Percentiles rank a stretch among this genome's conserved stretches.
Evolutionary conservation across 2,329 filamentous ascomycete genomes (phyloP).

Genomic region (Penicillium hordei): DNA sequence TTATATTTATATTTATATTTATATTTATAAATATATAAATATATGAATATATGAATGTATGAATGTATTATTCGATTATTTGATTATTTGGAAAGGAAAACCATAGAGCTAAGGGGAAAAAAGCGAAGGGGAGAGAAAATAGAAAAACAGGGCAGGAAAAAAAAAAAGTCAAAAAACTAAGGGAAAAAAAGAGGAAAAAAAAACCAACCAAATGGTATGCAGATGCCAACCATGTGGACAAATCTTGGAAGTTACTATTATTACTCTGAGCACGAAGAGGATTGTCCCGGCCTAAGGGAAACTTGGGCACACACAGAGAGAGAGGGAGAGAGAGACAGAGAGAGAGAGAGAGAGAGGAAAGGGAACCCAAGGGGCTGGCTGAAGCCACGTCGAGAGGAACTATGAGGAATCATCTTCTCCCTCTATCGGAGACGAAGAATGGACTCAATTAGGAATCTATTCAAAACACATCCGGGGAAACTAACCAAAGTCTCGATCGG

Average conservation of each 20-base stretch:
- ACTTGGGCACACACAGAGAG: no score
- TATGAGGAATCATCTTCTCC: no score
- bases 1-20: no score
- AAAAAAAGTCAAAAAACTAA: conserved; percentile 1
- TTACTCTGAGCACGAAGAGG: conserved; percentile 6
- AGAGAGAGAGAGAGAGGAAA: not conserved
- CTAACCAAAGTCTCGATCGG: conserved; percentile 9
- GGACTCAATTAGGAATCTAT: not conserved
- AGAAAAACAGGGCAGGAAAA: not conserved
- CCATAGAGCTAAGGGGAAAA: conserved; percentile 4
- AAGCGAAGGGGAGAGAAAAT: conserved; percentile 11
- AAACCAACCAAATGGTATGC: conserved; percentile 20
- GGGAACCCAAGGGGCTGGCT: not conserved
- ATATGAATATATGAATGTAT: no score
- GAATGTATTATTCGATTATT: not conserved
- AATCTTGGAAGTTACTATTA: conserved; percentile 15
- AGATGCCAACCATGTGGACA: conserved; percentile 37
- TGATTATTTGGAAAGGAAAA: not conserved
- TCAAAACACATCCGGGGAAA: not conserved
- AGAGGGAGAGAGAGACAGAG: not conserved
- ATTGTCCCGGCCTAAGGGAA: not conserved
- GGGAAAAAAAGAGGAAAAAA: conserved; percentile 1
- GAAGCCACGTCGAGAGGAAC: conserved; percentile 3
- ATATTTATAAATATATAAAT: no score
- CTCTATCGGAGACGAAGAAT: conserved; percentile 20